Conservation (phyloP, 805 yeast genomes). For the Candida takata region DNA sequence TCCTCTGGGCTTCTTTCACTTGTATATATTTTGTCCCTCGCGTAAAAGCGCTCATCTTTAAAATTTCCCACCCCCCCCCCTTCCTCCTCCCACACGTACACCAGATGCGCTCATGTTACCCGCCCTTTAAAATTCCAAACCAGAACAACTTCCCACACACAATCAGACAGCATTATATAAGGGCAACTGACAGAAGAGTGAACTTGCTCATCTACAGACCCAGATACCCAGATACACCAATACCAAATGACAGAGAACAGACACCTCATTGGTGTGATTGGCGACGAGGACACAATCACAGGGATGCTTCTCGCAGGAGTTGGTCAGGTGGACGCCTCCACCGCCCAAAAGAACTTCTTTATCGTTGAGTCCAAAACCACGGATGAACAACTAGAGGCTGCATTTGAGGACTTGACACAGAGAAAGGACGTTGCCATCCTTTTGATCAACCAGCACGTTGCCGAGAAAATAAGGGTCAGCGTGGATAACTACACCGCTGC, state of each 20-base stretch:
- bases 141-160: too few species aligned
- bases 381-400: conserved; percentile 64
- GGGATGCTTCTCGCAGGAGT: conserved; percentile 93
- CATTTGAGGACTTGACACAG: conserved; percentile 60
- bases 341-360: conserved; percentile 64
- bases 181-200: too few species aligned
- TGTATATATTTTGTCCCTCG: too few species aligned
- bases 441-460: conserved; percentile 89
- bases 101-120: too few species aligned
- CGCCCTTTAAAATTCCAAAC: too few species aligned
- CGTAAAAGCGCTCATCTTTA: too few species aligned
- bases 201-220: too few species aligned
- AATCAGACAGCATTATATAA: too few species aligned
- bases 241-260: conserved; percentile 40
- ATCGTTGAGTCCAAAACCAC: conserved; percentile 75
- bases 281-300: conserved; percentile 96
- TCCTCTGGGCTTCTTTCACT: too few species aligned
- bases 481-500: conserved; percentile 85
- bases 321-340: conserved; percentile 67
- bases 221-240: background rate
- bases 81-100: too few species aligned
- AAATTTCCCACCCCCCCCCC: too few species aligned
- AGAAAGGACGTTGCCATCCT: conserved; percentile 91
- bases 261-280: conserved; percentile 84
- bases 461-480: conserved; percentile 76